Conservation (phyloP, 2,329 filamentous ascomycete genomes). For the Aspergillus melleus region DNA sequence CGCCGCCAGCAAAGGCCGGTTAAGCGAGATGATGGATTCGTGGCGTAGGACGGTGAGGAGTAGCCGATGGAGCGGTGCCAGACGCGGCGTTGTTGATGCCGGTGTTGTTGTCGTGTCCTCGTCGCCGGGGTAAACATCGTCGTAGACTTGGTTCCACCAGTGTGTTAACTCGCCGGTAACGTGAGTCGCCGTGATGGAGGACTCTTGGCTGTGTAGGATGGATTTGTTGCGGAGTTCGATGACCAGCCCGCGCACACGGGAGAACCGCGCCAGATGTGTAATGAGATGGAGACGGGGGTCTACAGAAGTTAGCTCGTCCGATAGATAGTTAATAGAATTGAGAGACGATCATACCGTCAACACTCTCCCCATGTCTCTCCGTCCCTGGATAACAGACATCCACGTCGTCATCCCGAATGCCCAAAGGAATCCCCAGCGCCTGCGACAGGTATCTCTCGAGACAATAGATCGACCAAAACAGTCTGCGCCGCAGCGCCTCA, state of each 20-base stretch:
- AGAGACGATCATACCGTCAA: not conserved
- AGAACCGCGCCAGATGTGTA: conserved; percentile 48
- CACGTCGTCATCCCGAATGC: conserved; percentile 58
- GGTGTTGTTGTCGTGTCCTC: conserved; percentile 5
- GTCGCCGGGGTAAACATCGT: conserved; percentile 45
- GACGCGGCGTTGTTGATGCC: not conserved
- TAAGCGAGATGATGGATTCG: conserved; percentile 53
- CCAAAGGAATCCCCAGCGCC: conserved; percentile 56
- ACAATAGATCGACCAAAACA: conserved; percentile 60
- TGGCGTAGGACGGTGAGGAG: conserved; percentile 50
- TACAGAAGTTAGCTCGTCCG: not conserved
- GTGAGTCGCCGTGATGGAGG: conserved; percentile 43
- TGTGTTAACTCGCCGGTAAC: conserved; percentile 53
- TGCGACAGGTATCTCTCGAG: conserved; percentile 58
- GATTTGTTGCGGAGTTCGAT: conserved; percentile 56
- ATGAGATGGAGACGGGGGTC: conserved; percentile 37
- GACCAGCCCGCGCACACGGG: conserved; percentile 52
- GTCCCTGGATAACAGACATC: conserved; percentile 58
- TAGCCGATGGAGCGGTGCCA: conserved; percentile 38
- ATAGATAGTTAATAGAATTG: not conserved
- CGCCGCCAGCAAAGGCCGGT: conserved; percentile 52
- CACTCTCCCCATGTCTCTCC: conserved; percentile 43
- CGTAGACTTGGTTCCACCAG: conserved; percentile 57
- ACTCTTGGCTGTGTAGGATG: conserved; percentile 47
- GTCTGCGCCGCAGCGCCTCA: conserved; percentile 49